Evolutionary conservation across 192 early-diverging fungal species (phyloP).

Genomic region (Backusella australiensis): DNA sequence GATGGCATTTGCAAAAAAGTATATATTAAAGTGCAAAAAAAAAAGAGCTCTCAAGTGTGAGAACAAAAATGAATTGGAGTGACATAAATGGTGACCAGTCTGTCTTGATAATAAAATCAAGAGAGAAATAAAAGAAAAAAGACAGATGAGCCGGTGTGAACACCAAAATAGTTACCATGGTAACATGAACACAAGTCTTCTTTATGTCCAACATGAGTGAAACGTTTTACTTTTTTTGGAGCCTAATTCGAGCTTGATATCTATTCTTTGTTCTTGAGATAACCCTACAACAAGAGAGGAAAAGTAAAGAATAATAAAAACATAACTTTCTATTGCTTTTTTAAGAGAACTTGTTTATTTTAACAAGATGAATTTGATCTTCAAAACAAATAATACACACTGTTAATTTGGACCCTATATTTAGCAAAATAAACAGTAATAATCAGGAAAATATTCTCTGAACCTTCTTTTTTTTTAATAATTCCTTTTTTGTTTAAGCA

Average conservation of each 20-base stretch:
- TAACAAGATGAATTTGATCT: neutral
- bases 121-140: neutral
- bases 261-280: neutral
- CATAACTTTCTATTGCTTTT: neutral
- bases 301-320: neutral
- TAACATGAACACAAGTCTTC: neutral
- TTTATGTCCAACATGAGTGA: neutral
- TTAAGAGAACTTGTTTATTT: neutral
- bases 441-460: neutral
- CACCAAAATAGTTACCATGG: neutral
- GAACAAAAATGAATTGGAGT: neutral
- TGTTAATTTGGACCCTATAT: neutral
- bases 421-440: neutral
- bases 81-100: neutral
- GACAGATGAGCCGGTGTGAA: neutral
- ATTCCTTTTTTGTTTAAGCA: neutral
- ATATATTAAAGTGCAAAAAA: neutral
- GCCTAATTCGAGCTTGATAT: neutral
- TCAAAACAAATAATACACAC: constrained; percentile 5
- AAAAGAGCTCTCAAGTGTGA: neutral
- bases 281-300: no score
- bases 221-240: neutral
- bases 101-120: neutral
- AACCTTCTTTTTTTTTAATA: neutral
- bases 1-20: neutral